Percentiles rank a stretch among this genome's conserved stretches.
Evolutionary conservation across 371 early-diverging fungal genomes (phyloP).

Genomic region (Haplosporangium sp.): DNA sequence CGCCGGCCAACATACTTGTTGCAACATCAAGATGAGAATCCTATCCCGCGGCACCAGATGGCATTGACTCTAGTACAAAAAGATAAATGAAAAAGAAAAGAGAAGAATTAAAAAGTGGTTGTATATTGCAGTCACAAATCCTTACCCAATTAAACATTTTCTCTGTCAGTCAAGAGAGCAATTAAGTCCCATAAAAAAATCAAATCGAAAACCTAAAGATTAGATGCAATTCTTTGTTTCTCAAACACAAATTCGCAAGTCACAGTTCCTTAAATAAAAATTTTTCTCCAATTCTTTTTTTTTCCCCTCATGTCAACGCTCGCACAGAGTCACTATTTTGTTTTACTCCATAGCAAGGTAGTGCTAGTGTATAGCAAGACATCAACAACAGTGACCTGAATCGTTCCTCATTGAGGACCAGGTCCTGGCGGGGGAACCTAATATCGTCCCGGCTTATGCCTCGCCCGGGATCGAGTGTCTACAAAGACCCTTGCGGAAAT

Average conservation of each 20-base stretch:
- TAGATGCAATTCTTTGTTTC: neutral
- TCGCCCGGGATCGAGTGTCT: constrained; percentile 57
- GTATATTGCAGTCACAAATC: too few species aligned
- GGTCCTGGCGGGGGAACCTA: constrained; percentile 48
- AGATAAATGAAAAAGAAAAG: too few species aligned
- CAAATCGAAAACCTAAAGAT: too few species aligned
- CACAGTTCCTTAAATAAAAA: constrained; percentile 5
- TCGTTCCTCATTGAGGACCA: constrained; percentile 41
- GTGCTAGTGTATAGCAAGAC: constrained; percentile 56
- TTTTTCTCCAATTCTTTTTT: neutral
- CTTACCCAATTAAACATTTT: too few species aligned
- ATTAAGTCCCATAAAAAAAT: neutral
- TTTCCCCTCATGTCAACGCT: constrained; percentile 39
- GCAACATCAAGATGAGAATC: constrained; percentile 4
- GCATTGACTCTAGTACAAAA: constrained; percentile 14
- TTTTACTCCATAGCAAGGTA: constrained; percentile 42
- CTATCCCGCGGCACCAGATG: constrained; percentile 21
- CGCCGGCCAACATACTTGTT: neutral
- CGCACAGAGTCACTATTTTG: constrained; percentile 54
- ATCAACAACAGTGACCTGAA: constrained; percentile 39
- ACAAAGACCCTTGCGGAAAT: constrained; percentile 49
- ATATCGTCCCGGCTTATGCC: constrained; percentile 50
- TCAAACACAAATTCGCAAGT: neutral
- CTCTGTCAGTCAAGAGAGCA: too few species aligned
- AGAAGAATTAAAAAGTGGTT: too few species aligned